These are phyloP conservation scores for Dipteronia dyeriana DNA, from an alignment of 345 rosid species.

Conservation along the genomic window DNA sequence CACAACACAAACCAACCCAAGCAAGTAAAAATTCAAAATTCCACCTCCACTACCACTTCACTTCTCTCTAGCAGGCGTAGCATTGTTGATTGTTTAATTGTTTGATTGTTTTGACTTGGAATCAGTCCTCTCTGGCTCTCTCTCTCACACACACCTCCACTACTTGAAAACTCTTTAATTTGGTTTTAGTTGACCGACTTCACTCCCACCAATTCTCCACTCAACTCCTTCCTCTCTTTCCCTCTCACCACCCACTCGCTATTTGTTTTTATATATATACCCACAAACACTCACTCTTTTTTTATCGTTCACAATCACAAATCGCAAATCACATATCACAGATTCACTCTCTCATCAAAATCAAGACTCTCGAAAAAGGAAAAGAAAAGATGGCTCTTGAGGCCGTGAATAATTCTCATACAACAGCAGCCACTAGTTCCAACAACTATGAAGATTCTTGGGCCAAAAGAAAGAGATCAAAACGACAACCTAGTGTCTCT, in stretches of 20 bases:
- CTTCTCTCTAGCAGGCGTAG: slow-evolving; percentile 14
- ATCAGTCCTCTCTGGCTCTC: slow-evolving; percentile 22
- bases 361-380: no score
- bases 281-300: neutral
- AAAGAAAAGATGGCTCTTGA: slow-evolving; percentile 60
- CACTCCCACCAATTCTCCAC: slow-evolving; percentile 42
- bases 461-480: slow-evolving; percentile 72
- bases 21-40: neutral
- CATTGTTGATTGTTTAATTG: slow-evolving; percentile 19
- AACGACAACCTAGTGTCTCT: slow-evolving; percentile 42
- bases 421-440: slow-evolving; percentile 13
- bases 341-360: no score
- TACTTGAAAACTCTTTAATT: neutral
- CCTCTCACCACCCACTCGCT: neutral
- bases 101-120: slow-evolving; percentile 41
- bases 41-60: no score
- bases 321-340: no score
- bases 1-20: no score
- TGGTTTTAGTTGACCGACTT: slow-evolving; percentile 62
- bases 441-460: slow-evolving; percentile 45
- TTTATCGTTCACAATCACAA: neutral
- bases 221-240: slow-evolving; percentile 25
- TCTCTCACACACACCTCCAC: neutral
- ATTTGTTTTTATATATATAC: slow-evolving; percentile 7
- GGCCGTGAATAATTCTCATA: slow-evolving; percentile 61